A percentile compares a stretch with the other conserved stretches of the same genome.
phyloP scores from a whole-genome alignment of 495 filamentous ascomycete genomes.

The Neurospora sp. region DNA sequence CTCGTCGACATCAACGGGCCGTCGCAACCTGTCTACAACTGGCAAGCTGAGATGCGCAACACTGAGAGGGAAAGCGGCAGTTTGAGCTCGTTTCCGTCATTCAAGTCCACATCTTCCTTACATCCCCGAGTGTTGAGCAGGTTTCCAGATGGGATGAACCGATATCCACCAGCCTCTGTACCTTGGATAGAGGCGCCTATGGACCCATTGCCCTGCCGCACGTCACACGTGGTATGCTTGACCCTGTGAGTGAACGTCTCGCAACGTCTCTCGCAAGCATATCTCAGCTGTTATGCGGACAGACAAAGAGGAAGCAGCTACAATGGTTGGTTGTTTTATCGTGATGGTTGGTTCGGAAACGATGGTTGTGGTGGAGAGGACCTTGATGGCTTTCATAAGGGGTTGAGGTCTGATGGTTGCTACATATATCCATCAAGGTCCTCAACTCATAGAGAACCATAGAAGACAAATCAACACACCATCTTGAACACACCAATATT shows the following conservation, averaged over 20 bases:
- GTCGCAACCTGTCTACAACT: background rate
- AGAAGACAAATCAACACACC: background rate
- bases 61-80: background rate
- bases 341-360: background rate
- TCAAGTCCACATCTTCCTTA: background rate
- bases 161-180: background rate
- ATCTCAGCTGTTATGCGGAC: background rate
- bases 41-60: background rate
- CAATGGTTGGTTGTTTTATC: background rate
- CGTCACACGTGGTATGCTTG: background rate
- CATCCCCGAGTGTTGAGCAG: background rate
- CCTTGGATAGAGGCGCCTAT: background rate
- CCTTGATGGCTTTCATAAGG: background rate
- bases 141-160: background rate
- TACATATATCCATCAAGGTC: background rate
- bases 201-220: background rate
- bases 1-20: background rate
- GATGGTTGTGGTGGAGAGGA: background rate
- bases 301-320: background rate
- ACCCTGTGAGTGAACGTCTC: background rate
- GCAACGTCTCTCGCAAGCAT: background rate
- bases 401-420: background rate
- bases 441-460: background rate
- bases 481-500: background rate
- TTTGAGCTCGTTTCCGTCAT: background rate